phyloP scores from a whole-genome alignment of 495 filamentous ascomycete genomes.

The Hypoxylon fragiforme region DNA sequence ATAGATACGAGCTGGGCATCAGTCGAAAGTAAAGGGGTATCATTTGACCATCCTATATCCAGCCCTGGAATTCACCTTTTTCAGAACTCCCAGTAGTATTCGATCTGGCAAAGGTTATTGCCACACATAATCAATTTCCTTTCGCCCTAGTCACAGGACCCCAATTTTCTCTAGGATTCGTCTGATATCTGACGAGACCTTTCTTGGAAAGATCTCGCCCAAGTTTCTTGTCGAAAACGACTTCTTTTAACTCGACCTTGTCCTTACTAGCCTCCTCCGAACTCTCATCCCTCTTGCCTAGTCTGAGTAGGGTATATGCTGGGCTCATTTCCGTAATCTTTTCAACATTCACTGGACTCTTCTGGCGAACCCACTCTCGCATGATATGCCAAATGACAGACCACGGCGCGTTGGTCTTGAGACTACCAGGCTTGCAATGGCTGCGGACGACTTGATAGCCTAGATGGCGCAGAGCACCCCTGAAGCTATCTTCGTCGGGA shows the following conservation, averaged over 20 bases:
- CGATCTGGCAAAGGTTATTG: no score
- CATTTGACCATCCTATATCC: neutral
- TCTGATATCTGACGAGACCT: constrained; percentile 79
- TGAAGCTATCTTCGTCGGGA: constrained; percentile 68
- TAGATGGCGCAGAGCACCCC: constrained; percentile 76
- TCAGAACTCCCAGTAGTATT: no score
- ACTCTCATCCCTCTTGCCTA: constrained; percentile 38
- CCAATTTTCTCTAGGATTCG: constrained; percentile 89
- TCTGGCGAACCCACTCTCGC: constrained; percentile 84
- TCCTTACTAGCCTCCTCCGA: constrained; percentile 23
- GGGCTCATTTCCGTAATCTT: constrained; percentile 68
- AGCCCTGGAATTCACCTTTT: neutral
- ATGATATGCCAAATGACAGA: constrained; percentile 88
- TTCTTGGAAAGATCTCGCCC: constrained; percentile 66
- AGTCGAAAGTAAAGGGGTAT: neutral
- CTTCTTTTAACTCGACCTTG: constrained; percentile 49
- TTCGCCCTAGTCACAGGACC: constrained; percentile 83
- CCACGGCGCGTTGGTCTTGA: constrained; percentile 92
- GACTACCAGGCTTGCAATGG: constrained; percentile 83
- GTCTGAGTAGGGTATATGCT: constrained; percentile 63
- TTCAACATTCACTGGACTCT: constrained; percentile 68
- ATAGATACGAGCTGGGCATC: neutral
- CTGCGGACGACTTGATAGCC: constrained; percentile 82
- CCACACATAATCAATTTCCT: constrained; percentile 36
- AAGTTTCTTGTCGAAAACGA: constrained; percentile 81